phyloP scores from a whole-genome alignment of 768 basidiomycete species.

The Gloeopeniophorella convolvens region DNA sequence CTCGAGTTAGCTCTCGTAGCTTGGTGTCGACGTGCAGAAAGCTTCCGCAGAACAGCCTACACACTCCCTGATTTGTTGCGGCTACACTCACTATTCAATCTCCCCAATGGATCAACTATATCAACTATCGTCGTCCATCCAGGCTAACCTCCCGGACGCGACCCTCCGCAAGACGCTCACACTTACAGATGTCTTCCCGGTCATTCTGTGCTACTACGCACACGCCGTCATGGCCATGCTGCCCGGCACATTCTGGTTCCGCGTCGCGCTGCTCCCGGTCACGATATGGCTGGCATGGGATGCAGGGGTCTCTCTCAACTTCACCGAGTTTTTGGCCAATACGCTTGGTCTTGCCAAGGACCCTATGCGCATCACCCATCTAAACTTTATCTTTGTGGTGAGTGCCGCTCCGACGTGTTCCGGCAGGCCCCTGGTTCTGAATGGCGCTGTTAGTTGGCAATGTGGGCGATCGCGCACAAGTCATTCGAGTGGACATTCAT shows the following conservation, averaged over 20 bases:
- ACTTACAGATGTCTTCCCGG: not conserved
- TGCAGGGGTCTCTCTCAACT: slow-evolving; percentile 1
- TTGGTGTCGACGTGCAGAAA: no score
- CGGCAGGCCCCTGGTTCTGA: not conserved
- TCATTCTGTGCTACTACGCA: slow-evolving; percentile 13
- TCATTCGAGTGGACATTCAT: slow-evolving; percentile 17
- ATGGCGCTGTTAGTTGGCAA: not conserved
- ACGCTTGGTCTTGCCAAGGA: not conserved
- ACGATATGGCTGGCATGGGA: slow-evolving; percentile 12
- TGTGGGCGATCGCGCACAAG: slow-evolving; percentile 4
- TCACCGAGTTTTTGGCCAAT: slow-evolving; percentile 1
- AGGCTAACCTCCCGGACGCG: slow-evolving; percentile 1
- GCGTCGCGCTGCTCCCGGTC: slow-evolving; percentile 11
- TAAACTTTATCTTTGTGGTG: slow-evolving; percentile 13
- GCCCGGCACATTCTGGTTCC: slow-evolving; percentile 1
- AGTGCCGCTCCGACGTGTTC: not conserved
- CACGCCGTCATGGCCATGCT: slow-evolving; percentile 18
- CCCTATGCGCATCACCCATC: slow-evolving; percentile 2
- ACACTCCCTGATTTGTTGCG: slow-evolving; percentile 13
- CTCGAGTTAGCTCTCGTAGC: no score
- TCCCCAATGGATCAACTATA: not conserved
- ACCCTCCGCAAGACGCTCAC: slow-evolving; percentile 2
- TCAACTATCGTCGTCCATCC: not conserved
- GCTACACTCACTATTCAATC: not conserved
- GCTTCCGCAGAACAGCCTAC: no score